Conservation (phyloP, 805 yeast species). For the Yamadazyma paraphyllophila region DNA sequence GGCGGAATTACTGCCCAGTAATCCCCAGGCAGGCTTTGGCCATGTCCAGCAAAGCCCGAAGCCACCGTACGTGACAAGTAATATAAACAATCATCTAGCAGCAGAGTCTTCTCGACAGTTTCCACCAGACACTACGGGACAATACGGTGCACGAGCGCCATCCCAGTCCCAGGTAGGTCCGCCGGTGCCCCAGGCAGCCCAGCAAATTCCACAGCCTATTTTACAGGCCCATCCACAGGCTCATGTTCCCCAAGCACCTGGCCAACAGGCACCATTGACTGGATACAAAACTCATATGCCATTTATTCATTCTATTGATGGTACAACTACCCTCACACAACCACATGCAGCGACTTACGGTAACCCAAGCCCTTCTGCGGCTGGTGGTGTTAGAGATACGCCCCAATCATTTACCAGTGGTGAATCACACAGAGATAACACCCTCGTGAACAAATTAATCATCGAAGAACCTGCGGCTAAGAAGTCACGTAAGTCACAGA, state of each 20-base stretch:
- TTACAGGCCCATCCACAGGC: too few species aligned
- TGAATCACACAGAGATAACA: background rate
- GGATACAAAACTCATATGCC: too few species aligned
- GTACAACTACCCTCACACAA: too few species aligned
- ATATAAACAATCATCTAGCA: background rate
- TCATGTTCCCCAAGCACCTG: too few species aligned
- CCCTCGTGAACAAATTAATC: background rate
- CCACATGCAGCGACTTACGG: too few species aligned
- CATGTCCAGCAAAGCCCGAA: background rate
- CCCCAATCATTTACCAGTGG: background rate
- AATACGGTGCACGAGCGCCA: background rate
- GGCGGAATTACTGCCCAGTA: background rate
- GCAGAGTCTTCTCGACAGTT: background rate
- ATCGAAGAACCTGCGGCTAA: conserved; percentile 6
- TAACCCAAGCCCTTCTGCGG: too few species aligned
- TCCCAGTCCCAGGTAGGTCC: too few species aligned
- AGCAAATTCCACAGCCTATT: too few species aligned
- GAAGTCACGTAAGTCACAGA: conserved; percentile 1
- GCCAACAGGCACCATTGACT: too few species aligned
- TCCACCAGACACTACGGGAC: background rate
- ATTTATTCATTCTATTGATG: too few species aligned
- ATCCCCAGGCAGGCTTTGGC: background rate
- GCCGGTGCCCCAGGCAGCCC: too few species aligned
- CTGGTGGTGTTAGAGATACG: background rate
- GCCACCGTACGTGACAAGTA: background rate